Percentiles rank a stretch among this genome's conserved stretches.
Conservation (phyloP, 2,329 filamentous ascomycete species). For the Diaporthe sp. region DNA sequence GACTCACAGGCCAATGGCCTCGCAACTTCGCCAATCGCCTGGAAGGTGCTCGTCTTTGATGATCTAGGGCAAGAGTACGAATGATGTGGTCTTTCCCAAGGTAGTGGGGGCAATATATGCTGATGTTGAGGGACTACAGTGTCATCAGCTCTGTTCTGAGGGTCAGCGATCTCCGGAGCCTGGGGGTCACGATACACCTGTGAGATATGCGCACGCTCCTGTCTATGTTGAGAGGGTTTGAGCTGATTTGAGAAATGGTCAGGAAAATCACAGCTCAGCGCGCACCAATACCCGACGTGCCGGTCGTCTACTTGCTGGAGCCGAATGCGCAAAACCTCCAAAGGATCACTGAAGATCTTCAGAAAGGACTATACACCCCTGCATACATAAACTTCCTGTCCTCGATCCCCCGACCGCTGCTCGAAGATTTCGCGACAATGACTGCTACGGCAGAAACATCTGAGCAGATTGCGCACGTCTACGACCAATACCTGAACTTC, state of each 20-base stretch:
- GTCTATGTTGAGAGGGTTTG: not conserved
- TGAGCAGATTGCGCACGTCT: conserved; percentile 92
- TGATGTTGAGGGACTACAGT: conserved; percentile 51
- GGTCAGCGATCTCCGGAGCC: conserved; percentile 90
- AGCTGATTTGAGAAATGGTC: conserved; percentile 17
- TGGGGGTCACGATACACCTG: conserved; percentile 98
- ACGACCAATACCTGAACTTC: conserved; percentile 97
- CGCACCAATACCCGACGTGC: conserved; percentile 95
- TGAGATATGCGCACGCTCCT: conserved; percentile 55
- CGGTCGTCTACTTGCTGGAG: conserved; percentile 96
- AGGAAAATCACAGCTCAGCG: conserved; percentile 85
- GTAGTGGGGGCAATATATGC: not conserved
- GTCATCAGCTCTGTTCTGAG: conserved; percentile 96
- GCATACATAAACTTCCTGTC: conserved; percentile 98
- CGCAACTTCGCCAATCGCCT: conserved; percentile 84
- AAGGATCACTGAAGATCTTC: conserved; percentile 85
- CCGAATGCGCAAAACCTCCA: conserved; percentile 85
- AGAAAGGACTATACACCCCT: conserved; percentile 89
- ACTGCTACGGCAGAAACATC: conserved; percentile 87
- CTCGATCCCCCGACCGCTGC: conserved; percentile 87
- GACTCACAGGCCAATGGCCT: conserved; percentile 75
- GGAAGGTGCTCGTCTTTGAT: conserved; percentile 98
- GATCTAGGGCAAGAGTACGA: conserved; percentile 52
- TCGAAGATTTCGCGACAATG: conserved; percentile 94
- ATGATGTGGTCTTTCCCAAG: not conserved